These are phyloP conservation scores for Moniliophthora roreri DNA, from an alignment of 1,284 basidiomycete genomes.

Conservation along the genomic window DNA sequence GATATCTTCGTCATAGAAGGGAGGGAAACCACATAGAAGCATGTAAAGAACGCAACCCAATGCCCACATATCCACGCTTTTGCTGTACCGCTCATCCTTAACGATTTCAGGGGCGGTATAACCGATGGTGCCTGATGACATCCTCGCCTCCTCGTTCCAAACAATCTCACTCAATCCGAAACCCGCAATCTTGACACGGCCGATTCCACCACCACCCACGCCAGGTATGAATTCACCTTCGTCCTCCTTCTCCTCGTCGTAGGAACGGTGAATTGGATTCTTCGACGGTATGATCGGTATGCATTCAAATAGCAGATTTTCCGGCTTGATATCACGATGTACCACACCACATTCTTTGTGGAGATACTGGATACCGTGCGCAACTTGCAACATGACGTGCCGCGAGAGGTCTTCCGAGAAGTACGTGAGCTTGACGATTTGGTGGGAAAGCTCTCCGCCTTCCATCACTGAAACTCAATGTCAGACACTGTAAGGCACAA, in stretches of 20 bases:
- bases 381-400: constrained; percentile 97
- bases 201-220: constrained; percentile 95
- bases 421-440: constrained; percentile 99
- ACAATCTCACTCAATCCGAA: constrained; percentile 98
- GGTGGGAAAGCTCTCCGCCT: constrained; percentile 98
- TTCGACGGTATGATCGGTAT: constrained; percentile 94
- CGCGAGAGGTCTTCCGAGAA: constrained; percentile 94
- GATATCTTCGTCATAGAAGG: constrained; percentile 99
- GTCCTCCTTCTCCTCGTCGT: constrained; percentile 98
- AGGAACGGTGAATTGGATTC: constrained; percentile 75
- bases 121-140: constrained; percentile 98
- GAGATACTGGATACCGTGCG: constrained; percentile 91
- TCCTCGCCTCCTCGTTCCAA: constrained; percentile 99
- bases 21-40: constrained; percentile 94
- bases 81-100: constrained; percentile 98
- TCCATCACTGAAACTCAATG: constrained; percentile 71
- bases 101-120: constrained; percentile 99
- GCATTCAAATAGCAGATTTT: constrained; percentile 93
- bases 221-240: constrained; percentile 95
- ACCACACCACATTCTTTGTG: constrained; percentile 99
- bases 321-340: constrained; percentile 98
- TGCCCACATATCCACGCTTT: constrained; percentile 99
- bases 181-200: constrained; percentile 97
- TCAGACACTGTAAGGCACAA: constrained; percentile 14
- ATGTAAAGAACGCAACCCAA: constrained; percentile 98